Evolutionary conservation across 768 basidiomycete species (phyloP).

Genomic region (Russula abietina): DNA sequence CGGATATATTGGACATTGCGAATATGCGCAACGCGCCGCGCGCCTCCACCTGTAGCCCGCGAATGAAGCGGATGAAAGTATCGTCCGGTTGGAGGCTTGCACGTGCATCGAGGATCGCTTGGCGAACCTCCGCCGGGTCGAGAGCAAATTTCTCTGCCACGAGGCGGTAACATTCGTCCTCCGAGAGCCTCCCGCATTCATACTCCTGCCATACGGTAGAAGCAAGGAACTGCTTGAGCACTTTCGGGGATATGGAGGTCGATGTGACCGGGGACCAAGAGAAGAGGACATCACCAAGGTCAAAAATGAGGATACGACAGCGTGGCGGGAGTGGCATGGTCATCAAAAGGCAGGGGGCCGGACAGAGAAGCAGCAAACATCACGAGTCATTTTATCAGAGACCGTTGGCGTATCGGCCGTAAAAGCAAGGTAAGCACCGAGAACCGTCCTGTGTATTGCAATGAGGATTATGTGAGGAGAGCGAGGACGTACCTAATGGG

Average conservation of each 20-base stretch:
- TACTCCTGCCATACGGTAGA: slow-evolving; percentile 48
- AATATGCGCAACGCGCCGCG: slow-evolving; percentile 37
- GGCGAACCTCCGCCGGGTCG: slow-evolving; percentile 36
- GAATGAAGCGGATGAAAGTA: slow-evolving; percentile 42
- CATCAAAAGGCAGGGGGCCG: not conserved
- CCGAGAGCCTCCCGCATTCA: slow-evolving; percentile 41
- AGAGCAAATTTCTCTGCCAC: slow-evolving; percentile 38
- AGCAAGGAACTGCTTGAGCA: slow-evolving; percentile 39
- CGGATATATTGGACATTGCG: slow-evolving; percentile 57
- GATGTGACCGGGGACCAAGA: slow-evolving; percentile 44
- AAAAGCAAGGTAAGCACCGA: not conserved
- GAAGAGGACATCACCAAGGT: slow-evolving; percentile 53
- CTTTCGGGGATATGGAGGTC: slow-evolving; percentile 39
- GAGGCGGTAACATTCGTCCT: slow-evolving; percentile 41
- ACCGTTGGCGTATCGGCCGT: not conserved
- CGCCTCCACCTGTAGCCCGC: slow-evolving; percentile 39
- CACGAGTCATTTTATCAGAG: slow-evolving; percentile 2
- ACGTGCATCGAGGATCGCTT: slow-evolving; percentile 44
- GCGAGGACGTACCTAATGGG: not conserved
- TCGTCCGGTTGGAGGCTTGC: slow-evolving; percentile 43
- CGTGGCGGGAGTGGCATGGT: slow-evolving; percentile 16
- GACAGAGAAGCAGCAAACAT: not conserved
- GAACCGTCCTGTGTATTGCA: not conserved
- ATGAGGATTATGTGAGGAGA: not conserved
- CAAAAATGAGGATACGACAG: slow-evolving; percentile 39